phyloP scores from a whole-genome alignment of 164 flowering plant genomes.

The Warburgia ugandensis region DNA sequence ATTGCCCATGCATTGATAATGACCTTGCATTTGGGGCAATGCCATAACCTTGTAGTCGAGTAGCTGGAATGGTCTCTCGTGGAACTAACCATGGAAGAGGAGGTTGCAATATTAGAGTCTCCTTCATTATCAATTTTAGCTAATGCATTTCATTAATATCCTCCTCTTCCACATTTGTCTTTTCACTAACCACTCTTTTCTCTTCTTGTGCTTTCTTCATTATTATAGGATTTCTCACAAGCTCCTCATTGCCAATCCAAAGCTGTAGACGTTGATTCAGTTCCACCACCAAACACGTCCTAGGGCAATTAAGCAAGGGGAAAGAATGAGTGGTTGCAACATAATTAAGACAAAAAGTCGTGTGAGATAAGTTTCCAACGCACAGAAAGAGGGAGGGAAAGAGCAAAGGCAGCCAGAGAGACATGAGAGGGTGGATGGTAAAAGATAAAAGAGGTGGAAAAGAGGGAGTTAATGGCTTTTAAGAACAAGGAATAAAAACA shows the following conservation, averaged over 20 bases:
- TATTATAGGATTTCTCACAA: slow-evolving; percentile 16
- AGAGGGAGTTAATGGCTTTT: no score
- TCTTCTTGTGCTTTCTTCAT: slow-evolving; percentile 12
- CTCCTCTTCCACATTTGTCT: slow-evolving; percentile 14
- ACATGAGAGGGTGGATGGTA: no score
- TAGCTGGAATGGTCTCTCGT: slow-evolving; percentile 21
- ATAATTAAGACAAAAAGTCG: no score
- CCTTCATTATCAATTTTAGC: slow-evolving; percentile 23
- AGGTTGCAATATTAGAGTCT: slow-evolving; percentile 29
- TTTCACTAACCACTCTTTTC: slow-evolving; percentile 16
- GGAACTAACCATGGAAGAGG: slow-evolving; percentile 16
- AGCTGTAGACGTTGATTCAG: slow-evolving; percentile 27
- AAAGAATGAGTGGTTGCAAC: no score
- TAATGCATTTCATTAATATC: slow-evolving; percentile 23
- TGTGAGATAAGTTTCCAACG: no score
- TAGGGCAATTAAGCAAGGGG: slow-evolving; percentile 14
- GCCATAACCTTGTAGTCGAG: slow-evolving; percentile 17
- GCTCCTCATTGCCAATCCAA: slow-evolving; percentile 28
- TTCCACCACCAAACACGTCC: slow-evolving; percentile 32
- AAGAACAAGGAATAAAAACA: no score
- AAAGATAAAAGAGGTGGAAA: no score
- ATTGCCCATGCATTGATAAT: no score
- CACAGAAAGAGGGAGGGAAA: no score
- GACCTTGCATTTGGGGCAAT: slow-evolving; percentile 19
- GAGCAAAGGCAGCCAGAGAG: no score